These are phyloP conservation scores for Cairneyella variabilis DNA, from an alignment of 495 filamentous ascomycete genomes.

Conservation along the genomic window DNA sequence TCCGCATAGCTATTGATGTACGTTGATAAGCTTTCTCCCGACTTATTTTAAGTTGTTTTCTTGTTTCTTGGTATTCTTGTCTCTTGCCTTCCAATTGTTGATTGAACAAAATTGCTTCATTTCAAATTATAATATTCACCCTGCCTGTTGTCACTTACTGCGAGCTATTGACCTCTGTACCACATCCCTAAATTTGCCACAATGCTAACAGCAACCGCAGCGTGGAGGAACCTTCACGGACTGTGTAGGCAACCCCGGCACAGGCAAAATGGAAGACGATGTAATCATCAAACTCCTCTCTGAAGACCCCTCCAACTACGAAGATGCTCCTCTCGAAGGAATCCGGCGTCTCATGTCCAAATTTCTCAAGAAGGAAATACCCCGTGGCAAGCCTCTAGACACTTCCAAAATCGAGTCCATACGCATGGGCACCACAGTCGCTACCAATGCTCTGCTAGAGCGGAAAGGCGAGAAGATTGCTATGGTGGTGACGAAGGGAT, in stretches of 20 bases:
- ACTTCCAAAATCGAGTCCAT: conserved; percentile 80
- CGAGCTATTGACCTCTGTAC: too few species aligned
- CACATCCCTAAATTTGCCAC: not conserved
- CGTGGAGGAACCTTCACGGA: conserved; percentile 72
- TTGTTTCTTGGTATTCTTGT: not conserved
- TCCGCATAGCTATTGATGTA: conserved; percentile 56
- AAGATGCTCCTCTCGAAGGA: conserved; percentile 85
- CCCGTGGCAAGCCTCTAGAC: conserved; percentile 77
- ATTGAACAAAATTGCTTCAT: not conserved
- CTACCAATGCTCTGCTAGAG: conserved; percentile 86
- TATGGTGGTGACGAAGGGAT: conserved; percentile 87
- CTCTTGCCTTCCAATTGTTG: not conserved
- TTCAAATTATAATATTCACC: not conserved
- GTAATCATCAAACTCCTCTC: conserved; percentile 85
- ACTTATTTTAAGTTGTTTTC: not conserved
- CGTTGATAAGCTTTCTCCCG: conserved; percentile 10
- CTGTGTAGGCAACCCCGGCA: conserved; percentile 61
- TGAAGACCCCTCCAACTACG: conserved; percentile 85
- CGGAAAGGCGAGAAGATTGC: conserved; percentile 91
- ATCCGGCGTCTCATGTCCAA: conserved; percentile 85
- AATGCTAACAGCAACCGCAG: conserved; percentile 24
- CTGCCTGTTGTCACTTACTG: too few species aligned
- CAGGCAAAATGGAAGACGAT: conserved; percentile 58
- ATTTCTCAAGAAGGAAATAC: conserved; percentile 71
- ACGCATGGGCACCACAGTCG: conserved; percentile 87